Percentiles rank a stretch among this genome's conserved stretches.
Evolutionary conservation across 306 rosid species (phyloP).

Genomic region (Carpinus fangiana): DNA sequence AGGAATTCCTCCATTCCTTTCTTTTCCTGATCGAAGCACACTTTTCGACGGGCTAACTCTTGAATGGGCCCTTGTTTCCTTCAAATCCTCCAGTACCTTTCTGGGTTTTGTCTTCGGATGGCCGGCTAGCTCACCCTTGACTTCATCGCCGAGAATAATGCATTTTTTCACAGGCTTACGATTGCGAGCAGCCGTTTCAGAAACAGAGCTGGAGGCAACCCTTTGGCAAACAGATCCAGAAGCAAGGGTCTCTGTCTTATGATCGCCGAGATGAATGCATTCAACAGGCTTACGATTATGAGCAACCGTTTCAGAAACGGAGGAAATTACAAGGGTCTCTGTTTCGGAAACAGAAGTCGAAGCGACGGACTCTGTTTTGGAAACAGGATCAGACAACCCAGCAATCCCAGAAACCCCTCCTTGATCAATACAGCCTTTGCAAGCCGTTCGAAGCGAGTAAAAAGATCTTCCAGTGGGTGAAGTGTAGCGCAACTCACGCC

Average conservation of each 20-base stretch:
- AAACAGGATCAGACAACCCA: conserved; percentile 1
- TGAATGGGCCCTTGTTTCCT: not conserved
- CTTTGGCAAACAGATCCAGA: not conserved
- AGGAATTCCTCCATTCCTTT: not conserved
- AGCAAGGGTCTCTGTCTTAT: not conserved
- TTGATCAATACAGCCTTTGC: conserved; percentile 38
- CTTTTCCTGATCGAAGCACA: not conserved
- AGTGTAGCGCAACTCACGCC: conserved; percentile 52
- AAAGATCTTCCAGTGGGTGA: conserved; percentile 47
- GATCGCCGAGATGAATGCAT: not conserved
- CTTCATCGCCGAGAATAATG: not conserved
- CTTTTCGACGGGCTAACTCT: not conserved
- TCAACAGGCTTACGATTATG: not conserved
- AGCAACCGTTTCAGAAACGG: not conserved
- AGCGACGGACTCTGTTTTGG: not conserved
- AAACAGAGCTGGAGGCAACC: not conserved
- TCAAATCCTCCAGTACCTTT: too few species aligned
- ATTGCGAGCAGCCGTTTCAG: not conserved
- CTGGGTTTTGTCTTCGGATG: not conserved
- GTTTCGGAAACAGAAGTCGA: not conserved
- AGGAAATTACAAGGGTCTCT: not conserved
- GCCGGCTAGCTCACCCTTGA: not conserved
- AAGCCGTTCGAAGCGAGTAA: conserved; percentile 55
- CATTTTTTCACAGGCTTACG: not conserved
- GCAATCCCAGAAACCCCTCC: conserved; percentile 3